These are phyloP conservation scores for Kappamyces sp. DNA, from an alignment of 192 early-diverging fungal genomes.

Conservation along the genomic window DNA sequence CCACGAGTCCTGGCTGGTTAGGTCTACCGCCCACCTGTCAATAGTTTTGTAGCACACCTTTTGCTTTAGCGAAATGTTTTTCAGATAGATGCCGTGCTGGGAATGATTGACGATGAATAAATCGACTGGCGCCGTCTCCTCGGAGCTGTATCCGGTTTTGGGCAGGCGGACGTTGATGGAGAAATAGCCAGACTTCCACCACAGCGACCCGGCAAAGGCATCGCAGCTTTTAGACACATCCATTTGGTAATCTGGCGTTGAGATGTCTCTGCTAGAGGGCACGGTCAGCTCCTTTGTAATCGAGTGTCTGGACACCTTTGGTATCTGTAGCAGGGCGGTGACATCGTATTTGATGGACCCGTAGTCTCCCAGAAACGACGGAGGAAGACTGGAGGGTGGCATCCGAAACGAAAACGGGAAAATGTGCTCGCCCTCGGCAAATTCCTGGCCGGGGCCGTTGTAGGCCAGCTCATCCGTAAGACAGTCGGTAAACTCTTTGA, in stretches of 20 bases:
- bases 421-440: constrained; percentile 23
- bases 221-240: not conserved
- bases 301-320: not conserved
- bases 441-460: not conserved
- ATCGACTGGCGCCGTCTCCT: constrained; percentile 25
- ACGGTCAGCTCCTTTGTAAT: constrained; percentile 15
- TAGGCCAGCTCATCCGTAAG: constrained; percentile 12
- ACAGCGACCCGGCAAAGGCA: constrained; percentile 15
- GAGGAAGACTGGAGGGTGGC: constrained; percentile 27
- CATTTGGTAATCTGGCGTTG: constrained; percentile 18
- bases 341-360: constrained; percentile 26
- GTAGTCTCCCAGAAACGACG: constrained; percentile 28
- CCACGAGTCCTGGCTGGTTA: constrained; percentile 13
- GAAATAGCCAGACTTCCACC: constrained; percentile 23
- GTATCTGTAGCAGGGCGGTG: not conserved
- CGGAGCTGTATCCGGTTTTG: constrained; percentile 19
- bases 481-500: constrained; percentile 28
- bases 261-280: constrained; percentile 24
- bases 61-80: constrained; percentile 28
- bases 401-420: constrained; percentile 32
- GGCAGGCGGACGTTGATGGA: constrained; percentile 19
- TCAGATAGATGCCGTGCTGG: constrained; percentile 14
- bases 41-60: constrained; percentile 24
- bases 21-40: not conserved
- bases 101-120: constrained; percentile 31